These are phyloP conservation scores for Heterobasidion occidentale DNA, from an alignment of 1,284 basidiomycete genomes.

Conservation along the genomic window DNA sequence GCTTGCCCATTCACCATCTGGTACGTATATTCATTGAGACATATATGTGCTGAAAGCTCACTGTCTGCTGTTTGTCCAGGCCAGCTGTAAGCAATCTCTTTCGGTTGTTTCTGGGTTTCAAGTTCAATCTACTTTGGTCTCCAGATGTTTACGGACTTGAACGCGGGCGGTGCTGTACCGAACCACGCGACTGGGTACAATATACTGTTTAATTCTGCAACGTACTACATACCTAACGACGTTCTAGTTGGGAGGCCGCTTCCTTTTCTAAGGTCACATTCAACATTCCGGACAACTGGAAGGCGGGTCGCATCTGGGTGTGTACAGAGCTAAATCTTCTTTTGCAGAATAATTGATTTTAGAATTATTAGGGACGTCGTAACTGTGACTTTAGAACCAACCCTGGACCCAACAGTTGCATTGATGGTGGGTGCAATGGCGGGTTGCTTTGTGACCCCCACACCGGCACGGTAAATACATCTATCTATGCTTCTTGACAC, in stretches of 20 bases:
- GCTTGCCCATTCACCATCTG: slow-evolving; percentile 30
- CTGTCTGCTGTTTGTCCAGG: neutral
- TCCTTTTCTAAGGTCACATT: slow-evolving; percentile 22
- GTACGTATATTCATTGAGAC: slow-evolving; percentile 13
- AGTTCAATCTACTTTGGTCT: neutral
- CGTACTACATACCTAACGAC: slow-evolving; percentile 3
- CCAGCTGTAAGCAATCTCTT: neutral
- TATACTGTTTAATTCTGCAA: neutral
- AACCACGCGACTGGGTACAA: slow-evolving; percentile 21
- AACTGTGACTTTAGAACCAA: slow-evolving; percentile 29
- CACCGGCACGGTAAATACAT: slow-evolving; percentile 12
- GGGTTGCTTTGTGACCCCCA: slow-evolving; percentile 14
- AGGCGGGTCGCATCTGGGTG: slow-evolving; percentile 31
- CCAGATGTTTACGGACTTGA: slow-evolving; percentile 25
- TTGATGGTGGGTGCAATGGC: slow-evolving; percentile 18
- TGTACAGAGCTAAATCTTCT: neutral
- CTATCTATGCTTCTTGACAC: neutral
- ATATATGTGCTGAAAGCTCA: neutral
- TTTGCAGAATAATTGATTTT: neutral
- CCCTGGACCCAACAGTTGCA: slow-evolving; percentile 16
- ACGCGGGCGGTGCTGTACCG: slow-evolving; percentile 19
- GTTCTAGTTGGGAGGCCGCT: slow-evolving; percentile 24
- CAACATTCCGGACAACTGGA: slow-evolving; percentile 29
- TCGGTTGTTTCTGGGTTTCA: neutral
- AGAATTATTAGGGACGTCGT: slow-evolving; percentile 20